Evolutionary conservation across 768 basidiomycete genomes (phyloP).

Genomic region (Suillus brevipes): DNA sequence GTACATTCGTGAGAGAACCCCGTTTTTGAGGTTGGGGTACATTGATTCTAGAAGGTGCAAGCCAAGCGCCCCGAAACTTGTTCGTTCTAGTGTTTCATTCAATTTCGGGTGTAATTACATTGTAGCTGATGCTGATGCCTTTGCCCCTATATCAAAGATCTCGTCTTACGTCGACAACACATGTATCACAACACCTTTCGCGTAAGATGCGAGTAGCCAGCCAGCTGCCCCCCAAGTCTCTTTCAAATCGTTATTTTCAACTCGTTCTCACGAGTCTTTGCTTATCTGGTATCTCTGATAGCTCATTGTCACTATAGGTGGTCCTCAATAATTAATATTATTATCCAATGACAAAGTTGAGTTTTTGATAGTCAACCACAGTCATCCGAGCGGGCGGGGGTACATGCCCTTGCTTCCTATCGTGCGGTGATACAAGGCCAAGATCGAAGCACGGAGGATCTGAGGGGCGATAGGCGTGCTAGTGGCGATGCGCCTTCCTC

Average conservation of each 20-base stretch:
- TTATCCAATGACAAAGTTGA: background rate
- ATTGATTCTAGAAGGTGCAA: conserved; percentile 1
- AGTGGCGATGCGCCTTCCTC: conserved; percentile 14
- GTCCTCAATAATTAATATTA: too few relatives aligned
- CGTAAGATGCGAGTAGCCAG: conserved; percentile 16
- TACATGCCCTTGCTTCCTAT: background rate
- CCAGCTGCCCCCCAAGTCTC: background rate
- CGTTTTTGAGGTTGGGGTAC: conserved; percentile 3
- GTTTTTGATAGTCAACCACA: background rate
- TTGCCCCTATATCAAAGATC: conserved; percentile 1
- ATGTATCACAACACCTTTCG: conserved; percentile 18
- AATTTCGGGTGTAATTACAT: background rate
- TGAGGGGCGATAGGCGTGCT: conserved; percentile 12
- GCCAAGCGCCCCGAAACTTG: background rate
- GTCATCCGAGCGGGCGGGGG: background rate
- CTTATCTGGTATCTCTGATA: too few relatives aligned
- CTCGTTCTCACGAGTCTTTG: conserved; percentile 13
- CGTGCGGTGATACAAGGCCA: conserved; percentile 6
- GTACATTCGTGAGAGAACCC: conserved; percentile 27
- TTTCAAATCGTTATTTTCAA: conserved; percentile 7
- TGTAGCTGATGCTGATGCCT: background rate
- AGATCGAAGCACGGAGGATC: conserved; percentile 14
- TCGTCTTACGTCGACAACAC: conserved; percentile 30
- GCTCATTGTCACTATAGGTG: background rate
- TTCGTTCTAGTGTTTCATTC: background rate